Evolutionary conservation across 2,329 filamentous ascomycete species (phyloP), one percentile per base, ranked within the genome.

Genomic region (Mycosphaerella sp.): DNA sequence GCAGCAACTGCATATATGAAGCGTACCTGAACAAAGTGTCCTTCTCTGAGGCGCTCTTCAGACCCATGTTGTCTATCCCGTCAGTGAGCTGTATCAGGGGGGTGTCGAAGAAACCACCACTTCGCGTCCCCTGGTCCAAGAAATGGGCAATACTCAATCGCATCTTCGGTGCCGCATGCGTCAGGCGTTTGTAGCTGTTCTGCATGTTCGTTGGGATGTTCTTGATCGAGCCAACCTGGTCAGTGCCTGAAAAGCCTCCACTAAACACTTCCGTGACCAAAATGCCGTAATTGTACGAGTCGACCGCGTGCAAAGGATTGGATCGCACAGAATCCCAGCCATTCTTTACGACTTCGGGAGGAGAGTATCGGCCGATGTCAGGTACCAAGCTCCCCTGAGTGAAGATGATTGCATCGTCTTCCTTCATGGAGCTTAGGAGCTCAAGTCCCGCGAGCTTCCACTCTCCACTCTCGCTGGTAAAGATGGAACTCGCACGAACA

Each of bases 381-480:
- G 92, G 92, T 4, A 95, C 81, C 12, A 95, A 74, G 64, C 88
- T 90, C 56, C 91, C 92, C 67, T 91, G 95, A 48, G 82, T 93
- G 68, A 95, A 96, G 66, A 98, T 91, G 45, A 95, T 78, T 8
- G 91, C 89, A 64, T 97, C 89, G 58, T 97, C 91, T 54, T 97
- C 93, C 66, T 96, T 97, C 74, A 97, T 85, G 38, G 87, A 96
- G 73, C 91, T 97, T 55, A 97, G 72, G 4, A 95, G 81, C 62
- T 98, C 93, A 63, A 98, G 95, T 0, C 93, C 93, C 17, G 87
- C 91, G 1, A 98, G 76, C 67, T 95, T 97, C 93, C 93, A 98
- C 73, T 98, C 93, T 54, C 93, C 93, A 67, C 93, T 96, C 68
- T 97, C 92, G 57, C 89, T 90, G 3, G 89, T 93, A 71, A 91